Conservation (phyloP, 331 rosid species). For the Arachis monticola region DNA sequence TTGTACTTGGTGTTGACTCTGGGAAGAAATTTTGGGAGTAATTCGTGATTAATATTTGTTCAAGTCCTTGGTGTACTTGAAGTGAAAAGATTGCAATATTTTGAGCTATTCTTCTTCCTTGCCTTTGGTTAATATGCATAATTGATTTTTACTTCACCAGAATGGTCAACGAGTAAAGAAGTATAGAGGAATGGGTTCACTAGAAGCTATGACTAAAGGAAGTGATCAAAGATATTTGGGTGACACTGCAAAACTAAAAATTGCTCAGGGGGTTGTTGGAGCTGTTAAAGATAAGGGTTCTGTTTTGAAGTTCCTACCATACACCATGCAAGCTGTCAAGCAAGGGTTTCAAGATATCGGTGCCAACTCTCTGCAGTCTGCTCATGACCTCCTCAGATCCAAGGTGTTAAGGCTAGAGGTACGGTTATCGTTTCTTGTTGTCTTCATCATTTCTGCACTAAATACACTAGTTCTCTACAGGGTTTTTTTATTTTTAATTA, state of each 20-base stretch:
- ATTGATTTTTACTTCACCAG: constrained; percentile 48
- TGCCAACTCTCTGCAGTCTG: constrained; percentile 77
- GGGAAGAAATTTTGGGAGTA: too few relatives aligned
- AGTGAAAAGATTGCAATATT: not conserved
- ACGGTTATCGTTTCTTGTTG: constrained; percentile 20
- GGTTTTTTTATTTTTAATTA: too few relatives aligned
- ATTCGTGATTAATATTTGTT: too few relatives aligned
- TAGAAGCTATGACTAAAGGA: constrained; percentile 98
- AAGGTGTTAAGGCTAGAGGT: constrained; percentile 87
- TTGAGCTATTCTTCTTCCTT: not conserved
- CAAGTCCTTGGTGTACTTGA: not conserved
- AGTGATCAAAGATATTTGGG: constrained; percentile 91
- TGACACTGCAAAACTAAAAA: constrained; percentile 81
- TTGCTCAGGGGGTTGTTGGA: constrained; percentile 98
- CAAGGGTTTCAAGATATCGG: constrained; percentile 99
- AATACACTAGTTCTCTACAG: too few relatives aligned
- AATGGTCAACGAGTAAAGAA: constrained; percentile 74
- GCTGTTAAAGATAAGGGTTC: constrained; percentile 77
- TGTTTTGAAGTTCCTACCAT: constrained; percentile 83
- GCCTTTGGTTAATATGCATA: constrained; percentile 25
- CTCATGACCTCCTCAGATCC: constrained; percentile 83
- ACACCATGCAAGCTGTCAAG: constrained; percentile 91
- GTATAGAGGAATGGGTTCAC: constrained; percentile 96
- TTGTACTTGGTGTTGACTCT: not conserved
- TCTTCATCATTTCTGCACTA: too few relatives aligned